A percentile compares a stretch with the other conserved stretches of the same genome.
Evolutionary conservation across 2,329 filamentous ascomycete genomes (phyloP).

Genomic region (Aschersonia sp.): DNA sequence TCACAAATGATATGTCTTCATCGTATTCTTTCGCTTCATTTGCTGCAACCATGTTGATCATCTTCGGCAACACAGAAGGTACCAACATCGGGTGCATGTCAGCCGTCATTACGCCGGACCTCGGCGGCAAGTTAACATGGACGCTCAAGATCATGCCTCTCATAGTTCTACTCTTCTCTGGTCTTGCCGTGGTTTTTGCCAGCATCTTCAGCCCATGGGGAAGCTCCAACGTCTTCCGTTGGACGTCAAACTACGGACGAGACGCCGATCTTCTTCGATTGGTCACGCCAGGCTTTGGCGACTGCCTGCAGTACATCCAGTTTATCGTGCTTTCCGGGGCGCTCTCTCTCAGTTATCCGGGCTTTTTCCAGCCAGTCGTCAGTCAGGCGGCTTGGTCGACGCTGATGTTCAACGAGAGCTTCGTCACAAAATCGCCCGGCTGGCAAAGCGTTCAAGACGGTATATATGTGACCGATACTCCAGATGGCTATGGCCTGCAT

Average conservation of each 20-base stretch:
- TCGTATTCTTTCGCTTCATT: conserved; percentile 79
- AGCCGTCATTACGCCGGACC: conserved; percentile 67
- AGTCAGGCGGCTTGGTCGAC: conserved; percentile 81
- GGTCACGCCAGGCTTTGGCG: conserved; percentile 89
- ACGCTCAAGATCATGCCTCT: conserved; percentile 65
- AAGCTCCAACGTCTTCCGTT: conserved; percentile 75
- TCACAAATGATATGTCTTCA: conserved; percentile 63
- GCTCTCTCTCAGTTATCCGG: conserved; percentile 76
- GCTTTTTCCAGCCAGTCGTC: conserved; percentile 83
- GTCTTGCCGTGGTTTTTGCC: conserved; percentile 67
- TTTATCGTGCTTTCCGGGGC: conserved; percentile 82
- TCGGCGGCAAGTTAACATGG: conserved; percentile 51
- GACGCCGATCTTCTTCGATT: conserved; percentile 83
- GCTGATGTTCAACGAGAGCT: conserved; percentile 86
- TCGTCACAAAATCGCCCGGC: conserved; percentile 54
- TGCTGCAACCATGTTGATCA: conserved; percentile 54
- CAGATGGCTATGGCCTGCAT: conserved; percentile 75
- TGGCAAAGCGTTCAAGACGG: conserved; percentile 62
- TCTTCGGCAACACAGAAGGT: conserved; percentile 52
- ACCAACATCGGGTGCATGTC: conserved; percentile 66
- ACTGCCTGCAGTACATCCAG: conserved; percentile 94
- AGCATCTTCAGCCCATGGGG: conserved; percentile 91
- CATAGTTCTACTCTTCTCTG: conserved; percentile 64
- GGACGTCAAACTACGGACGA: conserved; percentile 95
- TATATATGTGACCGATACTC: conserved; percentile 67